Evolutionary conservation across 1,284 basidiomycete genomes (phyloP), one percentile per base, ranked within the genome.

Genomic region (Irpex sp.): DNA sequence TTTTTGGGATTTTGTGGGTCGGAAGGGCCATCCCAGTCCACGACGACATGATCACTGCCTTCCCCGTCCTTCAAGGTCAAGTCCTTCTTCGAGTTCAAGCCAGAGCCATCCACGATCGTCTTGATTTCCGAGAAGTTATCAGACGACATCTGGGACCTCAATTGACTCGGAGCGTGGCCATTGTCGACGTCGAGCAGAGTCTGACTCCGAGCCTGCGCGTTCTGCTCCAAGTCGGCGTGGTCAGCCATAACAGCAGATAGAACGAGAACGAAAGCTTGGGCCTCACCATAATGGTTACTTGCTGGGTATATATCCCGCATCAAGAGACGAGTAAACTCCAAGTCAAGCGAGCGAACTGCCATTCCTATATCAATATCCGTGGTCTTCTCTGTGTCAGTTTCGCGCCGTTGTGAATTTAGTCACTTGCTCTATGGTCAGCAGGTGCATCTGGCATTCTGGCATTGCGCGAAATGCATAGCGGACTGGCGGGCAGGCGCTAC

Each of bases 241-340:
- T 44, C 38, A 44, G 38, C 38, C 38, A 44, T 44, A 4, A 44
- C 9, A 15, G 38, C 9, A 8, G 4, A 44, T 44, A 15, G 38
- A 26, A 26, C 13, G 9, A 47, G 13, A 47, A n/a, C 2, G 40
- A 47, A 3, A 47, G 40, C 40, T 47, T 47, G 40, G 15, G n/a
- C 15, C 40, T 11, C 13, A 31, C 13, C 7, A 11, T 4, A 15
- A n/a, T 47, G 13, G 68, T 88, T 89, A 84, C 86, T 88, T 3
- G 72, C 85, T 86, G 59, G 4, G 19, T 38, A 21, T 38, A 38
- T 17, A 61, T n/a, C 2, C 13, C 21, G 9, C 34, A 38, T 40
- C 47, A 36, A 52, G 17, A 36, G 26, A 61, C 51, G 34, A 38
- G 26, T 37, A 52, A 37, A 40, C 31, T 7, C 48, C 9, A 54